Percentiles rank a stretch among this genome's conserved stretches.
These are phyloP conservation scores for Tremella yokohamensis DNA, from an alignment of 768 basidiomycete genomes.

Conservation along the genomic window DNA sequence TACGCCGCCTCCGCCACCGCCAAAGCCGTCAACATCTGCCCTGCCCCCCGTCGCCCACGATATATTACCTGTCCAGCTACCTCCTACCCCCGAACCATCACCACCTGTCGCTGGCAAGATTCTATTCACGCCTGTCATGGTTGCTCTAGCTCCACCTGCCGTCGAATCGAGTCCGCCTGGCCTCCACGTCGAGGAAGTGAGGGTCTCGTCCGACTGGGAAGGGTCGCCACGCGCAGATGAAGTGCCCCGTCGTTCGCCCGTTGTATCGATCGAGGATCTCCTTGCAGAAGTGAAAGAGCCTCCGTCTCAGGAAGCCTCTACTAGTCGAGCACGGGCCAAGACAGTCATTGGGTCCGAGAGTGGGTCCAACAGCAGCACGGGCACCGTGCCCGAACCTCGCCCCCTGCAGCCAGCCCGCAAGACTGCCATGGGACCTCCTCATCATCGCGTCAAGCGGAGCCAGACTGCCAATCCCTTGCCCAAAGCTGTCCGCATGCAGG, in stretches of 20 bases:
- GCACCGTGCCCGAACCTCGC: background rate
- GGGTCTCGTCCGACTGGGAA: background rate
- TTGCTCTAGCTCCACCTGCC: conserved; percentile 39
- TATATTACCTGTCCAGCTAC: conserved; percentile 8
- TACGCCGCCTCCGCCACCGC: conserved; percentile 27
- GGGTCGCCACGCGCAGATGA: background rate
- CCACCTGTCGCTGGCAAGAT: conserved; percentile 29
- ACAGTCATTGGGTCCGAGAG: background rate
- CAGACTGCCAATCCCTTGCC: conserved; percentile 24
- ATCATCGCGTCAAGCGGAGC: conserved; percentile 23
- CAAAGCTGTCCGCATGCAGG: conserved; percentile 28
- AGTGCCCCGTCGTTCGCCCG: conserved; percentile 14
- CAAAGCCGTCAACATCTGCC: conserved; percentile 9
- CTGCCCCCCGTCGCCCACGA: conserved; percentile 27
- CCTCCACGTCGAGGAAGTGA: background rate
- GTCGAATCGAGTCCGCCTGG: conserved; percentile 19
- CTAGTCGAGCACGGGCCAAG: conserved; percentile 1
- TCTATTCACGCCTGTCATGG: conserved; percentile 30
- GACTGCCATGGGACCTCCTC: conserved; percentile 25
- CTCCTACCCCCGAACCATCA: conserved; percentile 37
- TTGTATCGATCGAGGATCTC: conserved; percentile 11
- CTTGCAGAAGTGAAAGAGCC: background rate
- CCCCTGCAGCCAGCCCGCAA: conserved; percentile 9
- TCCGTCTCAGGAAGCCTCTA: background rate
- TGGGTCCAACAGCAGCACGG: background rate